phyloP scores from a whole-genome alignment of 192 early-diverging fungal genomes.

The Oehlia diaphana region DNA sequence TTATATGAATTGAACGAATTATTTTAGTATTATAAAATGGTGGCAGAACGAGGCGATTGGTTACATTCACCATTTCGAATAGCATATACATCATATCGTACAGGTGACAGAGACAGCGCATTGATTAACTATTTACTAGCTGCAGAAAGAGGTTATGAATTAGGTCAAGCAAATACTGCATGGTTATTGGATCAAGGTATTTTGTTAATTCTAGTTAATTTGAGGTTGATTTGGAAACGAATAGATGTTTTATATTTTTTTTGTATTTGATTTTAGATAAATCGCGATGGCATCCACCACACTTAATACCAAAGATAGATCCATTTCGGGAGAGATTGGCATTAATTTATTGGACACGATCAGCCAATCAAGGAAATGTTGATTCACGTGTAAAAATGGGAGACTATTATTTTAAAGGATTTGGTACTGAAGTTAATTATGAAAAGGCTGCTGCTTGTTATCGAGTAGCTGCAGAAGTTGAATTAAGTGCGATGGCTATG shows the following conservation, averaged over 20 bases:
- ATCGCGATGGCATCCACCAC: conserved; percentile 20
- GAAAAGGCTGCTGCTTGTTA: conserved; percentile 83
- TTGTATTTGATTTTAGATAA: conserved; percentile 13
- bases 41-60: conserved; percentile 88
- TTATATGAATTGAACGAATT: neutral
- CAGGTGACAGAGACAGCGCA: conserved; percentile 69
- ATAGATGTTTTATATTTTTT: neutral
- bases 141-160: conserved; percentile 87
- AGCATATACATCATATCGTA: conserved; percentile 55
- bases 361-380: conserved; percentile 89
- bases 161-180: conserved; percentile 89
- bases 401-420: conserved; percentile 89
- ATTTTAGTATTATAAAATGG: conserved; percentile 68
- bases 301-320: conserved; percentile 17
- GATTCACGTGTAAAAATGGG: conserved; percentile 92
- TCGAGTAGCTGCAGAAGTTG: conserved; percentile 74
- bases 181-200: conserved; percentile 77
- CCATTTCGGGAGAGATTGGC: conserved; percentile 56
- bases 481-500: conserved; percentile 83
- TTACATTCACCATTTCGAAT: conserved; percentile 64
- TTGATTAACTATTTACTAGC: conserved; percentile 75
- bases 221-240: neutral
- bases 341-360: conserved; percentile 88
- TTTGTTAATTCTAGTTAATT: neutral
- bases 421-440: conserved; percentile 65